Evolutionary conservation across 129 eudicot genomes (phyloP).

Genomic region (Rutidosis leptorrhynchoides): DNA sequence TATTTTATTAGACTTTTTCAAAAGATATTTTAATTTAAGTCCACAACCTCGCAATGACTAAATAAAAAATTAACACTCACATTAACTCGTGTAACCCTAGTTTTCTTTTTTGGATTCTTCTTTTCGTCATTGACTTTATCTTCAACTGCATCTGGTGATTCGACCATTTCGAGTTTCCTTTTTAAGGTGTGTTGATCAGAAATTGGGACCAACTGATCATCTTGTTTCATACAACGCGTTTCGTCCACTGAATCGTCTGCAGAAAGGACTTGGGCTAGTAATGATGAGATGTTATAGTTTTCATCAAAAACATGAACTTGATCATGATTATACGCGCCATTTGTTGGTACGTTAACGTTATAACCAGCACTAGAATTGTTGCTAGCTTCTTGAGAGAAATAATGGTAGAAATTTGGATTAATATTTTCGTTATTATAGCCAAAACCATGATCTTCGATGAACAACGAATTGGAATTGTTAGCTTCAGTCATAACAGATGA

Average conservation of each 20-base stretch:
- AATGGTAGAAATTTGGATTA: conserved; percentile 25
- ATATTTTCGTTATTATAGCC: conserved; percentile 22
- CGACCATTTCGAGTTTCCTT: conserved; percentile 57
- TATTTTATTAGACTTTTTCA: conserved; percentile 12
- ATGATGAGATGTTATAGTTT: neutral
- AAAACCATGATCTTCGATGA: conserved; percentile 17
- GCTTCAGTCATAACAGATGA: conserved; percentile 21
- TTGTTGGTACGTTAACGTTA: conserved; percentile 25
- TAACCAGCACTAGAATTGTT: conserved; percentile 33
- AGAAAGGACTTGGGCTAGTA: conserved; percentile 29
- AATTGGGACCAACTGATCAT: conserved; percentile 10
- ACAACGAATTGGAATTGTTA: conserved; percentile 15
- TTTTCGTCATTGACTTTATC: conserved; percentile 22
- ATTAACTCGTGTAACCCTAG: conserved; percentile 60
- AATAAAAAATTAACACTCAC: conserved; percentile 47
- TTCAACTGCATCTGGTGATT: too few species aligned
- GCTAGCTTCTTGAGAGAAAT: conserved; percentile 59
- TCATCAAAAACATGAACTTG: conserved; percentile 18
- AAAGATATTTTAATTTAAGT: conserved; percentile 17
- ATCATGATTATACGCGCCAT: conserved; percentile 24
- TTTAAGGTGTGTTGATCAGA: conserved; percentile 26
- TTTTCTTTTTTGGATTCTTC: conserved; percentile 53
- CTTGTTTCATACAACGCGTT: conserved; percentile 28
- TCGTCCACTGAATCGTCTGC: conserved; percentile 37
- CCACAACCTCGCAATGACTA: conserved; percentile 28